Evolutionary conservation across 371 early-diverging fungal genomes (phyloP).

Genomic region (Modicella reniformis): DNA sequence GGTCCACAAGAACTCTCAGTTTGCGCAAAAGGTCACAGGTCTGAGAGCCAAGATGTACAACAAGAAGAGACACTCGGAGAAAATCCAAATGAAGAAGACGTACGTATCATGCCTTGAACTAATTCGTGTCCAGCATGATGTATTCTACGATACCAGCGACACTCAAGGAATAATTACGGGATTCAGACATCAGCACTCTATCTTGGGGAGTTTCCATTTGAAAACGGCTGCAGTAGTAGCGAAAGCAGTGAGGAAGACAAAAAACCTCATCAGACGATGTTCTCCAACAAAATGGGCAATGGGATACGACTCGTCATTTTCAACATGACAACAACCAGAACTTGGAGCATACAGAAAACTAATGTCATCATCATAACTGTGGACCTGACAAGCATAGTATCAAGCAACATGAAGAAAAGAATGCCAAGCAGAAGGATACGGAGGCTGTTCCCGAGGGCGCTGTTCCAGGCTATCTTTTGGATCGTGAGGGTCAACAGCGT

Average conservation of each 20-base stretch:
- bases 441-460: constrained; percentile 95
- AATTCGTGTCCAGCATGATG: background rate
- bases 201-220: no score
- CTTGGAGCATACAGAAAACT: background rate
- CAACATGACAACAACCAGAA: no score
- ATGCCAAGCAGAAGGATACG: constrained; percentile 88
- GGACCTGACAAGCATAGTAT: constrained; percentile 61
- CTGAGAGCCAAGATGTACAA: constrained; percentile 98
- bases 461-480: constrained; percentile 98
- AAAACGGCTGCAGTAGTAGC: no score
- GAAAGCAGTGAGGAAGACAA: no score
- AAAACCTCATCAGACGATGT: no score
- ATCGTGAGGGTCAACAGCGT: constrained; percentile 97
- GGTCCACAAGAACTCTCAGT: constrained; percentile 90
- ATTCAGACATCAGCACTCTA: no score
- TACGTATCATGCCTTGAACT: constrained; percentile 43
- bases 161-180: background rate
- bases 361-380: constrained; percentile 4
- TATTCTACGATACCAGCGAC: background rate
- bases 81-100: constrained; percentile 99
- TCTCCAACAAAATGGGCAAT: no score
- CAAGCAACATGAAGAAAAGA: constrained; percentile 96
- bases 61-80: constrained; percentile 98
- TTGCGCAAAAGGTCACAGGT: constrained; percentile 97
- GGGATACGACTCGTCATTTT: no score